phyloP scores from a whole-genome alignment of 2,329 filamentous ascomycete species.

The Venturia oleaginea region DNA sequence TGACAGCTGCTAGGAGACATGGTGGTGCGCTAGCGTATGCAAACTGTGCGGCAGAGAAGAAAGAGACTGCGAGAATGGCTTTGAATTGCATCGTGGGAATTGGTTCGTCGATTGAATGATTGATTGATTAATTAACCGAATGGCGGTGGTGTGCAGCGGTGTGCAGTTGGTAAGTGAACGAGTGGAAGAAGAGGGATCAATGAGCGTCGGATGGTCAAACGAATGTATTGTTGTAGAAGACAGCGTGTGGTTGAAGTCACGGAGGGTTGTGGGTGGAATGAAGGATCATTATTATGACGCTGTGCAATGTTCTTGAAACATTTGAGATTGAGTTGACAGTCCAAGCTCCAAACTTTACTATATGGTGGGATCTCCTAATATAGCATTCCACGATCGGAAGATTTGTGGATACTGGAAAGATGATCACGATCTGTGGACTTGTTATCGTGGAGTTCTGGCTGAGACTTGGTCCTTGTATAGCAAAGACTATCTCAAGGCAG shows the following conservation, averaged over 20 bases:
- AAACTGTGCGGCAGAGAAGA: background rate
- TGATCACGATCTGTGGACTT: background rate
- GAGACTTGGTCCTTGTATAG: too few species aligned
- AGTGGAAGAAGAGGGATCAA: background rate
- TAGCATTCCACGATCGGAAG: background rate
- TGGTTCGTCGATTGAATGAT: background rate
- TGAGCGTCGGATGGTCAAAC: background rate
- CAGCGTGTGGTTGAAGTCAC: background rate
- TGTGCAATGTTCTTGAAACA: background rate
- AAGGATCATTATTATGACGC: background rate
- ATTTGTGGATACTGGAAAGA: background rate
- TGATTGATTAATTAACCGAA: too few species aligned
- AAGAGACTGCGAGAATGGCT: background rate
- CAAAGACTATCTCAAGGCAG: too few species aligned
- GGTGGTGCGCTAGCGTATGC: background rate
- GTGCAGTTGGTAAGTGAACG: background rate
- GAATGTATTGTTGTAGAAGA: background rate
- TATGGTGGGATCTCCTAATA: background rate
- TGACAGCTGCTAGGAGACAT: slow-evolving; percentile 11
- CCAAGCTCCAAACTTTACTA: background rate
- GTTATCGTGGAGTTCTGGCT: too few species aligned
- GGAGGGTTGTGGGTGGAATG: background rate
- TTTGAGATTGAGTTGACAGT: background rate
- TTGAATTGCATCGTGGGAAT: slow-evolving; percentile 8
- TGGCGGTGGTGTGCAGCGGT: background rate